These are phyloP conservation scores for Ceratocystis lukuohia DNA, from an alignment of 2,329 filamentous ascomycete genomes.

Conservation along the genomic window DNA sequence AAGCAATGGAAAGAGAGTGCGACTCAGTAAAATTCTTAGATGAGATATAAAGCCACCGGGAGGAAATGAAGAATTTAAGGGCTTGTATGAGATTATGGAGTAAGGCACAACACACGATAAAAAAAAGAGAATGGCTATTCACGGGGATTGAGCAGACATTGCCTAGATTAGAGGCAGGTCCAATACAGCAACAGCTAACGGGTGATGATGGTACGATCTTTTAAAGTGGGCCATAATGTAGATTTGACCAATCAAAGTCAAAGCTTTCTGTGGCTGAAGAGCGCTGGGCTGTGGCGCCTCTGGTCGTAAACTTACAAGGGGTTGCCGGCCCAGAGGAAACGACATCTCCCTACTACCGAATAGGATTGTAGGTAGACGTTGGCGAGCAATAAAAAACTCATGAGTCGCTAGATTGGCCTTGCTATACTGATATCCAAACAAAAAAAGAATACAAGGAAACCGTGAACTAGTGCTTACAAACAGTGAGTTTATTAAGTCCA, in stretches of 20 bases:
- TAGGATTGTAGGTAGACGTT: not conserved
- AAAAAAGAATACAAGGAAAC: no score
- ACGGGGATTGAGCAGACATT: not conserved
- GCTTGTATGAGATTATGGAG: not conserved
- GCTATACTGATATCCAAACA: not conserved
- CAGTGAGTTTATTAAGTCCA: no score
- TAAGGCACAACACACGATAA: conserved; percentile 2
- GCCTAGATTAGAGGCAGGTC: not conserved
- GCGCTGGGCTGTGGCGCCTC: not conserved
- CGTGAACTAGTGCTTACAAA: no score
- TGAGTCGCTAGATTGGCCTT: not conserved
- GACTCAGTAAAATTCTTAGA: not conserved
- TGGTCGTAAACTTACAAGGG: not conserved
- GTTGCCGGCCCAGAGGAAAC: conserved; percentile 2
- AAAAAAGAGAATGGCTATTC: not conserved
- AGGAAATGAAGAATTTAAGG: not conserved
- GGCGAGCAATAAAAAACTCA: no score
- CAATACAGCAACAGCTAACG: conserved; percentile 2
- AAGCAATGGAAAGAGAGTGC: no score
- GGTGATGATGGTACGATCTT: conserved; percentile 10
- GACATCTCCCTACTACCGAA: not conserved
- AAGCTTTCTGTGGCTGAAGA: not conserved
- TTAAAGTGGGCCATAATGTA: not conserved
- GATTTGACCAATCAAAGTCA: not conserved
- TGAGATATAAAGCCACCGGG: not conserved